These are phyloP conservation scores for Globisporangium camurandrum DNA, from an alignment of 352 stramenopile species.

Conservation along the genomic window DNA sequence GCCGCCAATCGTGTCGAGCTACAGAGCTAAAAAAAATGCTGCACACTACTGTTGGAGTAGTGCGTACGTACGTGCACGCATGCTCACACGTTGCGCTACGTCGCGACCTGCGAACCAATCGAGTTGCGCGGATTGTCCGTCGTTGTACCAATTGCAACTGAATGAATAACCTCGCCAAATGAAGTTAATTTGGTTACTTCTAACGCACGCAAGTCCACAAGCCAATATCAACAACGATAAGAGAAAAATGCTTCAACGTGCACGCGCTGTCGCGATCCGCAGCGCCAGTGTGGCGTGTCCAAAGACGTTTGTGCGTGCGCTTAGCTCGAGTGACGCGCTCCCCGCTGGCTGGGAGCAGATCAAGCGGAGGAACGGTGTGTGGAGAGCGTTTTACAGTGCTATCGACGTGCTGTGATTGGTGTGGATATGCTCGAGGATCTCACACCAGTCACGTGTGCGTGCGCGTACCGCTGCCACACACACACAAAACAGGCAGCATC, in stretches of 20 bases:
- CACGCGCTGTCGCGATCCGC: not conserved
- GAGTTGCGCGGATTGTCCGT: no score
- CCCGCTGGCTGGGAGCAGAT: conserved; percentile 56
- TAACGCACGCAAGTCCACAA: no score
- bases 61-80: no score
- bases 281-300: not conserved
- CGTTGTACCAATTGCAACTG: no score
- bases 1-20: no score
- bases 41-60: no score
- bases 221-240: not conserved
- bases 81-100: no score
- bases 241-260: not conserved
- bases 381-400: not conserved
- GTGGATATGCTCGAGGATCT: not conserved
- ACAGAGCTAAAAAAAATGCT: no score
- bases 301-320: not conserved
- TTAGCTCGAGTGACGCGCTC: conserved; percentile 8
- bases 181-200: no score
- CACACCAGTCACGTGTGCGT: no score
- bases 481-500: conserved; percentile 27
- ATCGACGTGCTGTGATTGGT: not conserved
- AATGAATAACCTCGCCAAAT: no score
- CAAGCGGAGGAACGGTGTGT: conserved; percentile 45
- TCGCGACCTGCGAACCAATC: no score
- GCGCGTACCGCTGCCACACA: not conserved